Conservation (phyloP, 495 filamentous ascomycete genomes). For the Penicillium pancosmium region DNA sequence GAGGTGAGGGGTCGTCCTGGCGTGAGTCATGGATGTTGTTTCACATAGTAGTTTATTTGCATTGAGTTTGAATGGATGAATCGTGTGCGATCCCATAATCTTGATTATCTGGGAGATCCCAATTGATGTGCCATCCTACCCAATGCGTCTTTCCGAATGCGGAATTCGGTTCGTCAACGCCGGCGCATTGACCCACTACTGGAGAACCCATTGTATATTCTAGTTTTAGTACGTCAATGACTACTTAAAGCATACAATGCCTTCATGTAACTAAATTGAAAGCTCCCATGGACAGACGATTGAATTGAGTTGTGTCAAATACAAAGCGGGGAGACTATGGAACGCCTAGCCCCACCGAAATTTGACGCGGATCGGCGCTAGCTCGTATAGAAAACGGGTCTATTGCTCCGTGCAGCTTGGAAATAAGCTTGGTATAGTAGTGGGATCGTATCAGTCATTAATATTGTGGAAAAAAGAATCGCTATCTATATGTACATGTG, state of each 20-base stretch:
- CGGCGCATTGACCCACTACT: not conserved
- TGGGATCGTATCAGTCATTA: constrained; percentile 6
- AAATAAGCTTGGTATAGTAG: not conserved
- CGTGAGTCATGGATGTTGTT: too few species aligned
- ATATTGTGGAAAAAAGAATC: not conserved
- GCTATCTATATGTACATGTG: constrained; percentile 12
- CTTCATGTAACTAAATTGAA: not conserved
- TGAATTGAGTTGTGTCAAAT: constrained; percentile 1
- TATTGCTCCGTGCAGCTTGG: too few species aligned
- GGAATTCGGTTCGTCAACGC: not conserved
- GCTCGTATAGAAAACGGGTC: too few species aligned
- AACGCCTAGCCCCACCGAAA: constrained; percentile 1
- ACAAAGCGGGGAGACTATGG: not conserved
- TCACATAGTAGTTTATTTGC: too few species aligned
- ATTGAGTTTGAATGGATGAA: too few species aligned
- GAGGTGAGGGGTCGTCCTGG: too few species aligned
- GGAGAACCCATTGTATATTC: not conserved
- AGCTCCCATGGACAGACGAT: not conserved
- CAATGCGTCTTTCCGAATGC: not conserved
- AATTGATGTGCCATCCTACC: not conserved
- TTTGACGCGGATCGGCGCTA: constrained; percentile 1
- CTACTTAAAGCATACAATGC: not conserved
- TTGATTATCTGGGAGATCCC: too few species aligned
- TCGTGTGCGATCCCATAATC: too few species aligned
- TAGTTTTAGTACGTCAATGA: too few species aligned